Evolutionary conservation across 495 filamentous ascomycete genomes (phyloP), one percentile per base, ranked within the genome.

Genomic region (Aspergillus indologenus): DNA sequence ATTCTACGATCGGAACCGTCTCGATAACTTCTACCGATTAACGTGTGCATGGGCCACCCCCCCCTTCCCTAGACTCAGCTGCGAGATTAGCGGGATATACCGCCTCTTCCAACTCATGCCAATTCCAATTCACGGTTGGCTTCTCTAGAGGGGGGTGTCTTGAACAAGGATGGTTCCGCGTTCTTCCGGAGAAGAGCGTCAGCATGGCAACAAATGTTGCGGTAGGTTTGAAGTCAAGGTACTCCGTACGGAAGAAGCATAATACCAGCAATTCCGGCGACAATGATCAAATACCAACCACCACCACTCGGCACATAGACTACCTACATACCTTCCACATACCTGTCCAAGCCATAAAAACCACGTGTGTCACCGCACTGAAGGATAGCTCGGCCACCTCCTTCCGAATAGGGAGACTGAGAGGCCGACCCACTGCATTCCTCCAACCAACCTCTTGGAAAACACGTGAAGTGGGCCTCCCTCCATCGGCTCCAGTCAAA

Each of bases 391-490:
- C 48, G 48, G 48, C 12, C 48, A 29, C 48, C 48, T 51, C 48
- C 48, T 51, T 51, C 48, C 48, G 23, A 51, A 29, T 31, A 51
- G 29, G 24, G 48, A 51, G 48, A 29, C 48, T 34, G 29, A 51
- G 48, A 23, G 31, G 24, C 21, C 48, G 48, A 23, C 48, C 48
- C 48, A 51, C 48, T n/a, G 14, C 48, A 52, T 50, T 31, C 45
- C 18, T 45, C 20, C 52, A 45, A 46, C 56, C 51, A 51, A 9
- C 40, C 40, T 40, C 40, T 24, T 61, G 47, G 46, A 56, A 18
- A 22, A 61, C 62, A 59, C 52, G 59, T 65, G 56, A 59, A 61
- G 58, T 65, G 58, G 52, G 49, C 51, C 50, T 31, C 45, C 24
- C 56, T 50, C 59, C 53, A 62, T 60, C 60, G 54, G 50, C 31